Percentiles rank a stretch among this genome's conserved stretches.
phyloP scores from a whole-genome alignment of 2,329 filamentous ascomycete genomes.

The Alternaria panax region DNA sequence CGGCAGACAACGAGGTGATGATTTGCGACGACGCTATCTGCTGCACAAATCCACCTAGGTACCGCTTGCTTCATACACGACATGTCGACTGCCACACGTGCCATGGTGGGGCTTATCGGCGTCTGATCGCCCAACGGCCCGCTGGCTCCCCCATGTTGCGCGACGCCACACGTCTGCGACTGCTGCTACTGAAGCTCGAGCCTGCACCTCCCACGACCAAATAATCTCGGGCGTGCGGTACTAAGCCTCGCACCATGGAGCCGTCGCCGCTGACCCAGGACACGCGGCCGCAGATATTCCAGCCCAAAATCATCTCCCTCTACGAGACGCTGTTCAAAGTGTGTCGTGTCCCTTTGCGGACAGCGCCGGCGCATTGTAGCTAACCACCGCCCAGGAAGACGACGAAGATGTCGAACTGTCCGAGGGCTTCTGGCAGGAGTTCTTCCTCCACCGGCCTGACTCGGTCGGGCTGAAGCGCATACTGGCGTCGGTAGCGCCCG shows the following conservation, averaged over 20 bases:
- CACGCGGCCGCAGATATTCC: constrained; percentile 85
- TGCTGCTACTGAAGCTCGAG: neutral
- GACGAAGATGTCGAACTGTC: constrained; percentile 73
- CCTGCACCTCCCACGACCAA: neutral
- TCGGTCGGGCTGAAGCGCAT: constrained; percentile 70
- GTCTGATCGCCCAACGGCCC: constrained; percentile 16
- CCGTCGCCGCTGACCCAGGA: constrained; percentile 93
- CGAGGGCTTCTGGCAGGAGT: constrained; percentile 94
- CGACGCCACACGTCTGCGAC: constrained; percentile 5
- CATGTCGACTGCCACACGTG: constrained; percentile 10
- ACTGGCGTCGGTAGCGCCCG: constrained; percentile 73
- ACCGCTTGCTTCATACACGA: too few relatives aligned
- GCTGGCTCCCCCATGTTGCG: constrained; percentile 8
- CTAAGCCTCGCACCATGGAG: constrained; percentile 68
- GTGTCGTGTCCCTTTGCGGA: constrained; percentile 12
- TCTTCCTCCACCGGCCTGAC: constrained; percentile 90
- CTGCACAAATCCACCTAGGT: too few relatives aligned
- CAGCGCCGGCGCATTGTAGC: constrained; percentile 1
- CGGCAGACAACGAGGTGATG: too few relatives aligned
- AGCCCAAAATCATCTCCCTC: constrained; percentile 90
- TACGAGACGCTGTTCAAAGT: constrained; percentile 82
- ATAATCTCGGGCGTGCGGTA: neutral
- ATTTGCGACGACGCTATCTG: too few relatives aligned
- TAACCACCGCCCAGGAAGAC: constrained; percentile 50
- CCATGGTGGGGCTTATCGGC: constrained; percentile 20